phyloP scores from a whole-genome alignment of 1,284 basidiomycete species.

The Gomphus bonarii region DNA sequence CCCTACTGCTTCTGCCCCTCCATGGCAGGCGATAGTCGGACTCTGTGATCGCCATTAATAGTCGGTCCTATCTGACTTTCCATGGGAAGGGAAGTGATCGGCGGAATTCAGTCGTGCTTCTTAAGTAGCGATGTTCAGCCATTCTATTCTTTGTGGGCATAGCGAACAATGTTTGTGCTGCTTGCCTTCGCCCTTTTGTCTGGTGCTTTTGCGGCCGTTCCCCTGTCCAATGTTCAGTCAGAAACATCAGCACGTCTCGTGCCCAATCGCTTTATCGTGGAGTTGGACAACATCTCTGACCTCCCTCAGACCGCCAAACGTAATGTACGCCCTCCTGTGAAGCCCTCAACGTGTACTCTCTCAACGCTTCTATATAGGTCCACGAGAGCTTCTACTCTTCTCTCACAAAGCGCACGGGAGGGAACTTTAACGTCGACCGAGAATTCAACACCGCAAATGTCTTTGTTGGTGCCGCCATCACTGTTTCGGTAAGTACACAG shows the following conservation, averaged over 20 bases:
- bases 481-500: conserved; percentile 20
- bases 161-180: background rate
- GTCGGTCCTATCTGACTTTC: background rate
- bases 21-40: background rate
- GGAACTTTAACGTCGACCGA: conserved; percentile 25
- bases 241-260: conserved; percentile 24
- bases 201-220: conserved; percentile 13
- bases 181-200: background rate
- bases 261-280: conserved; percentile 43
- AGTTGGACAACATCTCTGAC: conserved; percentile 30
- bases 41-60: background rate
- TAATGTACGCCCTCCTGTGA: background rate
- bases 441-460: conserved; percentile 32
- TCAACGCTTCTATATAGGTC: background rate
- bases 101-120: background rate
- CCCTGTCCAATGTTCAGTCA: conserved; percentile 26
- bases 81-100: background rate
- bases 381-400: conserved; percentile 9
- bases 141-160: background rate
- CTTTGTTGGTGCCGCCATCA: conserved; percentile 34
- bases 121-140: background rate
- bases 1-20: background rate
- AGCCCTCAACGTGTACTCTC: background rate
- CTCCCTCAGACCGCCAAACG: conserved; percentile 23
- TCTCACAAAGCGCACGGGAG: conserved; percentile 25